Evolutionary conservation across 768 basidiomycete genomes (phyloP).

Genomic region (Suillus clintonianus): DNA sequence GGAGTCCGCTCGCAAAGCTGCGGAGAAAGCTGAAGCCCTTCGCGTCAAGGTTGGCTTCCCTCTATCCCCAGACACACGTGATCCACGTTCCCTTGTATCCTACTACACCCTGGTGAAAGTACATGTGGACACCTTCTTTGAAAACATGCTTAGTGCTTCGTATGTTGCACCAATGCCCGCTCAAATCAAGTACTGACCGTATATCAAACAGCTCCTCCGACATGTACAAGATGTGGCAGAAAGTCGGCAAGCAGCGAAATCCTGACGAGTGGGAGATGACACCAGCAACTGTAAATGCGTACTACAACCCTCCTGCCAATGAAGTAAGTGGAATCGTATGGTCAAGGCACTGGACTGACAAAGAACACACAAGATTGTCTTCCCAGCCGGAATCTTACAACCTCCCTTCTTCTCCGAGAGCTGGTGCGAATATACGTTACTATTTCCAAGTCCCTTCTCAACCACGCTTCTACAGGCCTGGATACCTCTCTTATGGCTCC

Average conservation of each 20-base stretch:
- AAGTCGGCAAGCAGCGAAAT: conserved; percentile 72
- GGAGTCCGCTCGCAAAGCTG: conserved; percentile 76
- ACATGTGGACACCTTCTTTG: conserved; percentile 73
- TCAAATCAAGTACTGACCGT: conserved; percentile 9
- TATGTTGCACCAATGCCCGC: conserved; percentile 20
- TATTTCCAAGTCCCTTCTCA: background rate
- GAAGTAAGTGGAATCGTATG: conserved; percentile 51
- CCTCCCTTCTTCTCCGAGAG: conserved; percentile 86
- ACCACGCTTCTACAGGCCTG: conserved; percentile 56
- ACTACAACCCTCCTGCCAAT: conserved; percentile 84
- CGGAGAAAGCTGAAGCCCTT: conserved; percentile 63
- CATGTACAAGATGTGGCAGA: conserved; percentile 69
- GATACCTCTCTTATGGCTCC: conserved; percentile 87
- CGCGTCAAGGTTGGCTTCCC: conserved; percentile 95
- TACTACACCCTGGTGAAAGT: conserved; percentile 79
- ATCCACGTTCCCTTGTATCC: conserved; percentile 62
- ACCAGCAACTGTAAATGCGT: conserved; percentile 85
- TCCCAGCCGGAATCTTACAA: conserved; percentile 94
- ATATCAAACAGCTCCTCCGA: conserved; percentile 50
- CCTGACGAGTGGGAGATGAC: conserved; percentile 84
- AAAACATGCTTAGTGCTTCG: conserved; percentile 74
- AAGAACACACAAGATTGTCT: conserved; percentile 65
- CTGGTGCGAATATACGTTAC: conserved; percentile 50
- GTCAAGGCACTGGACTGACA: background rate
- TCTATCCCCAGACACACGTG: conserved; percentile 76